Base-by-base conservation (phyloP, 2,329 filamentous ascomycete species). In the Cladosporium sp. region DNA sequence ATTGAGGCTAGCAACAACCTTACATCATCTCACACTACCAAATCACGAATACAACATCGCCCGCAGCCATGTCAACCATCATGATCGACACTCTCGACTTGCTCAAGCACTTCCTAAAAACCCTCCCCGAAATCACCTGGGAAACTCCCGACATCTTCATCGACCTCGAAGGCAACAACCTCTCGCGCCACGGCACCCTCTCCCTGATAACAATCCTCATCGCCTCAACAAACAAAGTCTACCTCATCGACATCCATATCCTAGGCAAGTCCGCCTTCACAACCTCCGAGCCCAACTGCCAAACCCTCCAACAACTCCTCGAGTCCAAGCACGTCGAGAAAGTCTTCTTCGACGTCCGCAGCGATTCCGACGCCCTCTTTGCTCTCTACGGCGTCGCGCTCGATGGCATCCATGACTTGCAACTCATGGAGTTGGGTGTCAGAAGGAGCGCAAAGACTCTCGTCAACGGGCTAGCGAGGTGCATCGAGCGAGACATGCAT, bases 321-420 rank as follows among this genome's bases (percentile, higher is more conserved):
- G 73, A 82, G 59, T 70, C 66, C 0, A 6, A 53, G 0, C 7
- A 40, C 0, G 72, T 50, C 13, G 61, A 65, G 0, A 82, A 83
- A 55, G 73, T 76, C 25, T 71, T 83, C 52, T 83, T 81, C 56
- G 79, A 84, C 52, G 68, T 83, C 13, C 75, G 78, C 2, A 78
- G 77, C 54, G 78, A 82, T 56, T 78, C 79, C 0, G 75, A 82
- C 55, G 78, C 79, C 0, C 62, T 84, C 0, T 79, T 68, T 57
- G 59, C 38, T 38, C 73, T 71, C 29, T 80, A 65, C 53, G 35
- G 58, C 0, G 67, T 83, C 53, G 19, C 50, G 0, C 56, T 83
- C 0, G 51, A 55, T 0, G 72, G 76, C 0, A 58, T 82, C 8
- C 53, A 72, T 2, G 78, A 83, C 55, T 47, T 83, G 0, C 78